Evolutionary conservation across 371 early-diverging fungal species (phyloP).

Genomic region (Syncephalastrum sp.): DNA sequence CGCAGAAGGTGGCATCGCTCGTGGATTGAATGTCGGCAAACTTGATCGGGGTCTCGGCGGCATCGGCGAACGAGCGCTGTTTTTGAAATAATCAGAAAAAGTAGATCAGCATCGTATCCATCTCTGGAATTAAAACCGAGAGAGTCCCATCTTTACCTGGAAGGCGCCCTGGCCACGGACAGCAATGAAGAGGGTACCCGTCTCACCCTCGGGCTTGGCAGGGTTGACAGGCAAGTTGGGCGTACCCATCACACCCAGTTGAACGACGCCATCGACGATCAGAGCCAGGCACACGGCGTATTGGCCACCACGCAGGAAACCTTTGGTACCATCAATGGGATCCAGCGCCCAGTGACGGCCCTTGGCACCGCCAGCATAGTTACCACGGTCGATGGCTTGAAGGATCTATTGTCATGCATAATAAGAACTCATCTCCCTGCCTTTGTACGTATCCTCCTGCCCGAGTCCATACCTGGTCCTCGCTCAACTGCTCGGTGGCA

Average conservation of each 20-base stretch:
- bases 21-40: slow-evolving; percentile 56
- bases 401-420: slow-evolving; percentile 53
- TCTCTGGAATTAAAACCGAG: not conserved
- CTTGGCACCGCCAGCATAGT: slow-evolving; percentile 74
- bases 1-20: slow-evolving; percentile 80
- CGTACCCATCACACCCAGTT: slow-evolving; percentile 92
- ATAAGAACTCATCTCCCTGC: slow-evolving; percentile 17
- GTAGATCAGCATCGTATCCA: not conserved
- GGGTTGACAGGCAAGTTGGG: slow-evolving; percentile 86
- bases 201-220: slow-evolving; percentile 59
- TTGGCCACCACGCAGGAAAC: slow-evolving; percentile 96
- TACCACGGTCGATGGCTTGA: slow-evolving; percentile 88
- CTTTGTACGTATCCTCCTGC: not conserved
- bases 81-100: not conserved
- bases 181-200: slow-evolving; percentile 78
- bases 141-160: slow-evolving; percentile 53
- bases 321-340: slow-evolving; percentile 95
- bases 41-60: slow-evolving; percentile 61
- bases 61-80: slow-evolving; percentile 65
- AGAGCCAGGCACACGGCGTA: slow-evolving; percentile 96
- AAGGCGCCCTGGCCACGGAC: slow-evolving; percentile 87
- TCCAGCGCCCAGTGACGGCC: slow-evolving; percentile 96
- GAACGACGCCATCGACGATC: slow-evolving; percentile 85
- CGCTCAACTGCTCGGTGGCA: slow-evolving; percentile 50
- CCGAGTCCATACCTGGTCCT: slow-evolving; percentile 61